These are phyloP conservation scores for Solanum tarijense DNA, from an alignment of 257 asterid species.

Conservation along the genomic window DNA sequence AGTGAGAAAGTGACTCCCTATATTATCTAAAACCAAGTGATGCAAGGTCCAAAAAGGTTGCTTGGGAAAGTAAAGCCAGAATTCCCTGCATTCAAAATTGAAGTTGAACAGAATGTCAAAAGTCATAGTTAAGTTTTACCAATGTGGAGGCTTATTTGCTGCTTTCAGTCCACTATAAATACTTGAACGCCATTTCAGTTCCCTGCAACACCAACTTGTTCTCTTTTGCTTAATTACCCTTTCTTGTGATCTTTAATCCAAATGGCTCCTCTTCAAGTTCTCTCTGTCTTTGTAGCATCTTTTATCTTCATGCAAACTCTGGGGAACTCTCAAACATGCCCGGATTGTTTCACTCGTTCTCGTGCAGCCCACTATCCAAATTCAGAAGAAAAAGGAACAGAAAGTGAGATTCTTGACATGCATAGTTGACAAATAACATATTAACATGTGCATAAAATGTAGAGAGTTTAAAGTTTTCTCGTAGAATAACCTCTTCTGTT, in stretches of 20 bases:
- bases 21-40: background rate
- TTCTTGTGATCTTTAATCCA: background rate
- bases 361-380: slow-evolving; percentile 61
- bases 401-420: slow-evolving; percentile 26
- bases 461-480: background rate
- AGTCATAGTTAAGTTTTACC: slow-evolving; percentile 17
- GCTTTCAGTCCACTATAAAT: slow-evolving; percentile 25
- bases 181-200: slow-evolving; percentile 2
- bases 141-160: background rate
- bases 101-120: slow-evolving; percentile 7
- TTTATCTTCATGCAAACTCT: slow-evolving; percentile 24
- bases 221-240: slow-evolving; percentile 5
- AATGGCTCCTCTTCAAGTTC: slow-evolving; percentile 18
- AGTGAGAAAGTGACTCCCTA: background rate
- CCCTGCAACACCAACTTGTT: slow-evolving; percentile 14
- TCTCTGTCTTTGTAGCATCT: slow-evolving; percentile 16
- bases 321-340: slow-evolving; percentile 40
- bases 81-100: background rate
- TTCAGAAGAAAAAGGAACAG: slow-evolving; percentile 72
- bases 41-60: slow-evolving; percentile 12
- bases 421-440: background rate
- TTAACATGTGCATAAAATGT: background rate
- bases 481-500: background rate
- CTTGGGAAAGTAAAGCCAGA: slow-evolving; percentile 1
- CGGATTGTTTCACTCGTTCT: slow-evolving; percentile 53